Base-by-base conservation (phyloP, 1,284 basidiomycete species). In the Paramarasmius palmivorus region DNA sequence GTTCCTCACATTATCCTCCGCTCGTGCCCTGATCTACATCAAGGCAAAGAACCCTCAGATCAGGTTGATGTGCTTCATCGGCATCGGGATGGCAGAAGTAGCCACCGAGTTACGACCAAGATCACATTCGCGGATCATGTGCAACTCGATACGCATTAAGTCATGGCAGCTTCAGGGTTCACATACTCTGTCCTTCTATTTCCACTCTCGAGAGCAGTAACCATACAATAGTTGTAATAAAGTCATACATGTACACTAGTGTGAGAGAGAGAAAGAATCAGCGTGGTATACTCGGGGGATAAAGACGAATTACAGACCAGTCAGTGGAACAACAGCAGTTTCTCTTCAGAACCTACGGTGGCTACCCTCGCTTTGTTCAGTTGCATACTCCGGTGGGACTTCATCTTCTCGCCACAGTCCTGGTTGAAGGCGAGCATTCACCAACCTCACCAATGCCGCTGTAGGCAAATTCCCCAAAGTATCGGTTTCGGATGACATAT, bases 51-150 rank as follows among this genome's bases (percentile, higher is more conserved):
- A 81, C 58, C 69, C 73, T 0, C 63, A 67, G 26, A 77, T 83
- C 37, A 81, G 81, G 0, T 57, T 79, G 53, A 70, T 80, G 63
- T 73, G 71, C 45, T 78, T 83, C 61, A 68, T 83, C 8, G 76
- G 65, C 0, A 70, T 84, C 22, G 82, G 82, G 0, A 82, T 85
- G 80, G 71, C 68, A 0, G 81, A 84, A 61, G 73, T 83, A 0
- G 82, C 81, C n/a, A 81, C 1, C 63, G 57, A 1, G 77, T 75
- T 5, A 51, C 50, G 61, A 26, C 42, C 20, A 36, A 55, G 19
- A 15, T 59, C 37, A n/a, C 19, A 15, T 52, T 52, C n/a, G 50
- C 29, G 29, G 29, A 32, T 12, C 29, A 32, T 32, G 29, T 32
- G 12, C 7, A 6, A 32, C 7, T 32, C 7, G 29, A 32, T 12